Evolutionary conservation across 2,329 filamentous ascomycete species (phyloP), one percentile per base, ranked within the genome.

Genomic region (Knoxdaviesia proteae): DNA sequence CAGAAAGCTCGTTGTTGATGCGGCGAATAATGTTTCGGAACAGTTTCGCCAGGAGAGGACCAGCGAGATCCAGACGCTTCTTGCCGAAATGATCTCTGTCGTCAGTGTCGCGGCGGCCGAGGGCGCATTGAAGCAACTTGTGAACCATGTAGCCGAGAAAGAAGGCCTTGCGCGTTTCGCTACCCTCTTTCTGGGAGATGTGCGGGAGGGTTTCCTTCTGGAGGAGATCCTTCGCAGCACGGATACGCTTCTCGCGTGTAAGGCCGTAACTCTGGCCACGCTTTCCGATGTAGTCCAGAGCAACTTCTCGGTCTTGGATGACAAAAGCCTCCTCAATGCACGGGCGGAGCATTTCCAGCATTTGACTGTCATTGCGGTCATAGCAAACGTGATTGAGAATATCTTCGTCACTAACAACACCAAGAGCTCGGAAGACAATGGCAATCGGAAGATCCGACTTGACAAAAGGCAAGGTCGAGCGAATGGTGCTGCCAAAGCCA

Each of bases 71-170:
- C 45, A 98, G 69, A 50, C 90, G 81, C 71, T 98, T 98, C 71
- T 96, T 96, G 54, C 90, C 90, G 55, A 98, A 94, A 59, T 98
- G 92, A 66, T 98, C 90, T 65, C 90, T 83, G 56, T 98, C 90
- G 54, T 98, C 90, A 31, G 86, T 84, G 56, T 96, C 90, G 48
- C 86, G 80, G 47, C 90, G 80, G 42, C 90, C 92, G 40, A 98
- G 71, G 43, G 87, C 84, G 56, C 87, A 94, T 59, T 94, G 88
- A 30, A 96, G 69, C 52, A 98, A 71, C 56, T 90, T 82, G 61
- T 98, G 88, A 39, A 96, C 84, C 88, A 98, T 98, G 62, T 98
- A 98, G 29, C 92, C 90, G 40, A 98, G 67, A 69, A 96, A 98
- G 62, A 94, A 98, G 3, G 92, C 90, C 58, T 98, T 98, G 46